Base-by-base conservation (phyloP, 2,329 filamentous ascomycete genomes). In the Colletotrichum cordylinicola region DNA sequence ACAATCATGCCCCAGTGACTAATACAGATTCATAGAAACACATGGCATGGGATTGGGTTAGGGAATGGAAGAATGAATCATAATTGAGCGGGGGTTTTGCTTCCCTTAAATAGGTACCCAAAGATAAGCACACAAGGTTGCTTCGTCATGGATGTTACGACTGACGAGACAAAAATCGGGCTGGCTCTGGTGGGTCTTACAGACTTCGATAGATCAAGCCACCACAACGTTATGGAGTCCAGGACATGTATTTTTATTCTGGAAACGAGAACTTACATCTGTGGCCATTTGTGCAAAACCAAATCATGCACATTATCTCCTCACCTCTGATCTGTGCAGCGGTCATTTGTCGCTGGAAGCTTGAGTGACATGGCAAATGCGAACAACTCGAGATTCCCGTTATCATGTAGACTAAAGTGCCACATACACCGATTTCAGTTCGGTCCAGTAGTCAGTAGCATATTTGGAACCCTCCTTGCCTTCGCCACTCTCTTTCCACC, bases 381-480 rank as follows among this genome's bases (percentile, higher is more conserved):
- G 10, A 21, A 48, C 18, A 48, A 48, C 43, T 18, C n/a, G 12
- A 21, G 18, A 48, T 48, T 21, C 43, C 43, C 43, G 6, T 48
- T 21, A 48, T 21, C 18, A 6, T 12, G 6, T 9, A 48, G 6
- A 56, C 52, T 56, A 56, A 29, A 56, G 52, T 56, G 52, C 52
- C 8, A 56, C 52, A 7, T 56, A 56, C 0, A 56, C 52, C 21
- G 52, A 56, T 29, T 56, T 56, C 52, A 56, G 52, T 56, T 56
- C 58, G 18, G 58, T 66, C 70, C 70, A 72, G 35, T 39, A n/a
- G 52, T 72, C 70, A 8, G 65, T 48, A 24, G 70, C 70, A 24
- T 72, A 64, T n/a, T 72, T 62, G 12, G 66, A 67, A 29, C 64
- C 33, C 15, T 74, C 72, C 13, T 67, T 61, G 8, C 72, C 72